Evolutionary conservation across 1,284 basidiomycete genomes (phyloP).

Genomic region (Polyporus tsugae): DNA sequence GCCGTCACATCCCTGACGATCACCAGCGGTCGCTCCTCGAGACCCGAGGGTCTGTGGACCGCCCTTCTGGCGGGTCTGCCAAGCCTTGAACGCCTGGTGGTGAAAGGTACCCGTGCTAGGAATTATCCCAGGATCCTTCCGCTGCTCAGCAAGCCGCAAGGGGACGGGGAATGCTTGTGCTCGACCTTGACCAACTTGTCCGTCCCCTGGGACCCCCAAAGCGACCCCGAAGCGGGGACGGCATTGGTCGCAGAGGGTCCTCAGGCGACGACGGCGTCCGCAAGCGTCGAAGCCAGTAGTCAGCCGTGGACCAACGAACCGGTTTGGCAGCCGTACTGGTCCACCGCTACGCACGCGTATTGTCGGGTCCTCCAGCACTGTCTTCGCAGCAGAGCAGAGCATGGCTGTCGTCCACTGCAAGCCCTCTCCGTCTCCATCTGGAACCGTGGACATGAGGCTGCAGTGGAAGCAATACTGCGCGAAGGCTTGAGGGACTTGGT

Average conservation of each 20-base stretch:
- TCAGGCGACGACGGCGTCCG: background rate
- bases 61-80: background rate
- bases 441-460: background rate
- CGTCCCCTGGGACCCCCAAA: background rate
- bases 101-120: background rate
- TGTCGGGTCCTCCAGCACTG: background rate
- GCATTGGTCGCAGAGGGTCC: background rate
- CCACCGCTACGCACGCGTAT: background rate
- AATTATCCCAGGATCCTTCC: background rate
- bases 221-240: background rate
- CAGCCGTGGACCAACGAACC: background rate
- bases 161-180: background rate
- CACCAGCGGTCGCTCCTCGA: background rate
- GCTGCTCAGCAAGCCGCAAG: background rate
- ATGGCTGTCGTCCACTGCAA: background rate
- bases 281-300: background rate
- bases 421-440: background rate
- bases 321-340: no score
- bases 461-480: background rate
- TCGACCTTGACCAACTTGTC: background rate
- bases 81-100: background rate
- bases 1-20: background rate
- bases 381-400: conserved; percentile 1
- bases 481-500: background rate
- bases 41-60: background rate